Evolutionary conservation across 805 yeast species (phyloP), one percentile per base, ranked within the genome.

Genomic region (Saccharomycopsis fibuligera): DNA sequence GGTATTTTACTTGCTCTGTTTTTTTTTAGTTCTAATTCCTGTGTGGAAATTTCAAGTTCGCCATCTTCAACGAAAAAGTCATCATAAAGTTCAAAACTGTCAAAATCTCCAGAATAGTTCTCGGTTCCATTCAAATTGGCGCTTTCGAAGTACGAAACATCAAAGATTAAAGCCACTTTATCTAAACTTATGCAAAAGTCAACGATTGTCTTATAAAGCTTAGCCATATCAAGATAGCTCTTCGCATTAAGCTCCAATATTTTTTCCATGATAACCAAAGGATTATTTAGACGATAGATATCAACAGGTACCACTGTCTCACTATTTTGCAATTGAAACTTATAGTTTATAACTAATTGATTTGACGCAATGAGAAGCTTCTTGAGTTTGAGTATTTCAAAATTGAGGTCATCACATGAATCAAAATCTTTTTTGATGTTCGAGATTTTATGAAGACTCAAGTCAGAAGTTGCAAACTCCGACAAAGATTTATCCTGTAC

Each of bases 171-270:
- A 10, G 43, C 56, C 10, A 54, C 52, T 14, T 56, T 52, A 14
- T 62, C 61, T 40, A 64, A 60, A 40, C 55, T 68, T 3, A 70
- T 56, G 12, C 66, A 55, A 41, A 71, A 60, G 44, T 70, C 73
- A 35, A 60, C 62, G 36, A 67, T 48, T 1, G 72, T 63, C 38
- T 64, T 63, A 58, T 65, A 66, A n/a, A 72, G 56, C 51, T 68
- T 68, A 33, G 68, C 72, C 50, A 62, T 66, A n/a, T 74, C 73
- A 40, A 65, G 50, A 52, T 72, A 72, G 9, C 72, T 63, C 50
- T 69, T 70, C 4, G 70, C 64, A 52, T 72, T 72, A 44, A 68
- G 67, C 49, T 70, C 73, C 9, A 72, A 58, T 10, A 72, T 64
- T 23, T 58, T 43, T 4, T 69, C 60, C 2, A 69, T 58, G 39